A percentile compares a stretch with the other conserved stretches of the same genome.
These are phyloP conservation scores for Alternaria postmessia DNA, from an alignment of 2,329 filamentous ascomycete species.

Conservation along the genomic window DNA sequence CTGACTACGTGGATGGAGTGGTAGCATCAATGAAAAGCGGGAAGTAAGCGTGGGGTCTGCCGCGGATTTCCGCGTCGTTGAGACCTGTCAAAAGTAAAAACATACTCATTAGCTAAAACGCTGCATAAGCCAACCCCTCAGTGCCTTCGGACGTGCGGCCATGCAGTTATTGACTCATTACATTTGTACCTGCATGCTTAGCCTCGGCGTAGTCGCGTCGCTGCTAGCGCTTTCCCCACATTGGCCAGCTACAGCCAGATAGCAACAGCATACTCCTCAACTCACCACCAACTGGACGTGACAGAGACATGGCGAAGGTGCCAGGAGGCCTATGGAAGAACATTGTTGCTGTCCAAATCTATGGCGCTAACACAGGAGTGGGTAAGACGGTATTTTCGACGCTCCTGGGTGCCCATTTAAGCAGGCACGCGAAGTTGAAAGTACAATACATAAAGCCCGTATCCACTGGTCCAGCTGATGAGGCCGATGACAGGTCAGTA, in stretches of 20 bases:
- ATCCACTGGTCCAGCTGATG: slow-evolving; percentile 74
- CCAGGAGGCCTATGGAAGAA: slow-evolving; percentile 72
- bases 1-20: not conserved
- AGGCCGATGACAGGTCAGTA: slow-evolving; percentile 73
- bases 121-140: slow-evolving; percentile 3
- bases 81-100: not conserved
- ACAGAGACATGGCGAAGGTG: slow-evolving; percentile 53
- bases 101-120: slow-evolving; percentile 14
- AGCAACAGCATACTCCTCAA: not conserved
- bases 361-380: slow-evolving; percentile 83
- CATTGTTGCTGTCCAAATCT: slow-evolving; percentile 76
- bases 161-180: slow-evolving; percentile 10
- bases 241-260: not conserved
- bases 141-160: slow-evolving; percentile 3
- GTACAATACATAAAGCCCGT: slow-evolving; percentile 81
- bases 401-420: slow-evolving; percentile 69
- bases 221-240: slow-evolving; percentile 7
- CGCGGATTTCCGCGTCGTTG: slow-evolving; percentile 5
- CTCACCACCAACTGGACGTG: not conserved
- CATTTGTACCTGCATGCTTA: slow-evolving; percentile 15
- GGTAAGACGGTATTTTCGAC: slow-evolving; percentile 86
- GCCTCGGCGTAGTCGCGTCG: slow-evolving; percentile 5
- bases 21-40: slow-evolving; percentile 1
- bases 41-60: slow-evolving; percentile 9
- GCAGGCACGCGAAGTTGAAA: slow-evolving; percentile 32